Conservation (phyloP, 2,329 filamentous ascomycete genomes). For the Fusarium sublunatum region DNA sequence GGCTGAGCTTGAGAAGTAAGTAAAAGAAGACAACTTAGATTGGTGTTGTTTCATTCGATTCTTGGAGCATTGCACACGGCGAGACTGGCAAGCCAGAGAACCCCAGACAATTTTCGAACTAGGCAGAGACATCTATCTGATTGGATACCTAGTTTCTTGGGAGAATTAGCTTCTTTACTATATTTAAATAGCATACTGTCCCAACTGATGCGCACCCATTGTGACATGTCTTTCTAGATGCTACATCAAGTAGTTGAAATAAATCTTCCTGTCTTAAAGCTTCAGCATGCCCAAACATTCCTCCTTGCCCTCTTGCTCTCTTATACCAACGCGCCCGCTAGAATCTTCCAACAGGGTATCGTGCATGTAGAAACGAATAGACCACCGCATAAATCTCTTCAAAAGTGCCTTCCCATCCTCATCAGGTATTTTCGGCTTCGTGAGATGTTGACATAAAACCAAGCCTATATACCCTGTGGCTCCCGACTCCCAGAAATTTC, state of each 20-base stretch:
- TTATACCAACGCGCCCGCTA: conserved; percentile 23
- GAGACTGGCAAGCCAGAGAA: background rate
- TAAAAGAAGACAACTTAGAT: background rate
- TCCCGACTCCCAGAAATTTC: conserved; percentile 24
- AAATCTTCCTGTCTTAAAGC: conserved; percentile 2
- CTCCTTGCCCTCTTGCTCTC: conserved; percentile 10
- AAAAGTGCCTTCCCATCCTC: conserved; percentile 20
- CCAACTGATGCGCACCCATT: background rate
- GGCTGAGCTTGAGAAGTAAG: background rate
- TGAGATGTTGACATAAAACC: conserved; percentile 17
- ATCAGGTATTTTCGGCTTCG: conserved; percentile 24
- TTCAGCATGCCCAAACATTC: conserved; percentile 6
- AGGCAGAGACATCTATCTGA: conserved; percentile 6
- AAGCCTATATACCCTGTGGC: conserved; percentile 18
- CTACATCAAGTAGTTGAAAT: conserved; percentile 4
- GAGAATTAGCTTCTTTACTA: conserved; percentile 3
- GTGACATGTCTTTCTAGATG: background rate
- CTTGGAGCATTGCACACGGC: background rate
- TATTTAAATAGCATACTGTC: conserved; percentile 5
- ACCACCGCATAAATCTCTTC: conserved; percentile 37
- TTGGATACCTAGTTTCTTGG: conserved; percentile 32
- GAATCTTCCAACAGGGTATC: conserved; percentile 46
- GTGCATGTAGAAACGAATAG: conserved; percentile 47
- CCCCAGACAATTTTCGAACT: background rate
- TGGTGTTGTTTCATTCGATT: background rate